phyloP scores from a whole-genome alignment of 306 rosid species.

The Fragaria vesca region DNA sequence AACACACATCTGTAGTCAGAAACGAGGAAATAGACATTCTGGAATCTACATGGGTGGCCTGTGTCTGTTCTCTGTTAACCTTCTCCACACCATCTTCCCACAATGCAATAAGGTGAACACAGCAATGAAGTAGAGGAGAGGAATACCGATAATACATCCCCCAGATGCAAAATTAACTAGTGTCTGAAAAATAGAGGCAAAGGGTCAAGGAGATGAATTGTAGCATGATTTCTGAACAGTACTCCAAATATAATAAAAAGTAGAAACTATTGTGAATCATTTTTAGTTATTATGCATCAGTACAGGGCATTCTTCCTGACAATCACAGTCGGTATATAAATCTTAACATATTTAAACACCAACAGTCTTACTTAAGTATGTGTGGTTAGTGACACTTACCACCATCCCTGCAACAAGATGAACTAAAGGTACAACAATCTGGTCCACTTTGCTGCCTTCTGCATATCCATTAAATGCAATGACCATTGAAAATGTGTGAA shows the following conservation, averaged over 20 bases:
- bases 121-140: conserved; percentile 63
- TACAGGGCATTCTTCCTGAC: neutral
- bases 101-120: conserved; percentile 60
- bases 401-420: conserved; percentile 74
- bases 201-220: neutral
- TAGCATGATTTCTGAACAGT: neutral
- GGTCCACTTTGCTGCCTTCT: conserved; percentile 76
- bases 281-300: neutral
- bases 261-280: neutral
- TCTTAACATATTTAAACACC: neutral
- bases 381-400: conserved; percentile 49
- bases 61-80: conserved; percentile 56
- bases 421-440: conserved; percentile 68
- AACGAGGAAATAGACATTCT: conserved; percentile 13
- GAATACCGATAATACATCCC: conserved; percentile 74
- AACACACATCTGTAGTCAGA: neutral
- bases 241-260: neutral
- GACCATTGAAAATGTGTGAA: conserved; percentile 96
- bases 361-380: neutral
- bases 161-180: conserved; percentile 83
- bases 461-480: conserved; percentile 90
- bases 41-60: conserved; percentile 34
- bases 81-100: conserved; percentile 87
- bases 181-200: conserved; percentile 56
- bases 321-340: neutral